phyloP scores from a whole-genome alignment of 1,139 yeast species.

The Pneumocystis carinii region DNA sequence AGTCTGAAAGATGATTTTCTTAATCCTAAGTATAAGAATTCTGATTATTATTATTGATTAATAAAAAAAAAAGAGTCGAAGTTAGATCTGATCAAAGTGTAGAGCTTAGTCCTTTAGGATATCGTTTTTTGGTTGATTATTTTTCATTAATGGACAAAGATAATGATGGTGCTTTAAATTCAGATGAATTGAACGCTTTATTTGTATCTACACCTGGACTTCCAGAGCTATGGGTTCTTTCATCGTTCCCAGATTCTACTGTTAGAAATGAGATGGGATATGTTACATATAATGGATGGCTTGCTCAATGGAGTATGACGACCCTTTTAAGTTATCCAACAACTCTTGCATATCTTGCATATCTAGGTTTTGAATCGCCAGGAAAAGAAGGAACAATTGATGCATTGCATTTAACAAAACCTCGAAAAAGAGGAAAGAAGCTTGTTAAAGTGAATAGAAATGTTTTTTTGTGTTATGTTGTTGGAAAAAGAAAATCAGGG shows the following conservation, averaged over 20 bases:
- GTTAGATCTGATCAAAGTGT: constrained; percentile 68
- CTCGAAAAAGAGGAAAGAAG: constrained; percentile 41
- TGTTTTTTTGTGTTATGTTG: constrained; percentile 73
- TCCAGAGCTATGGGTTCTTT: constrained; percentile 72
- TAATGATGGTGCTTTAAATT: constrained; percentile 86
- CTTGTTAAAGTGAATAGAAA: constrained; percentile 48
- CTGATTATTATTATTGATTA: neutral
- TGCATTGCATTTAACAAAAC: constrained; percentile 71
- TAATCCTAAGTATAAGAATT: constrained; percentile 36
- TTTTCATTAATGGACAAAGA: constrained; percentile 79
- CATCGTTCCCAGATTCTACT: constrained; percentile 71
- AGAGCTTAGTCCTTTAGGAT: constrained; percentile 87
- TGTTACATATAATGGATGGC: constrained; percentile 91
- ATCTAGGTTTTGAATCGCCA: constrained; percentile 58
- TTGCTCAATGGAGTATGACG: constrained; percentile 96
- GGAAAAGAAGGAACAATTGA: constrained; percentile 26
- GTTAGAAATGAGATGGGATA: constrained; percentile 81
- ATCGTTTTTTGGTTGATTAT: constrained; percentile 75
- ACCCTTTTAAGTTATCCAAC: constrained; percentile 72
- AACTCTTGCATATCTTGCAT: constrained; percentile 75
- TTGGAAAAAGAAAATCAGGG: constrained; percentile 79
- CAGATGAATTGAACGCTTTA: constrained; percentile 47
- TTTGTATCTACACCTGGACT: constrained; percentile 87
- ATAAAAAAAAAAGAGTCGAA: constrained; percentile 30
- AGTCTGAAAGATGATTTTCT: constrained; percentile 66